Evolutionary conservation across 345 rosid genomes (phyloP).

Genomic region (Euclidium syriacum): DNA sequence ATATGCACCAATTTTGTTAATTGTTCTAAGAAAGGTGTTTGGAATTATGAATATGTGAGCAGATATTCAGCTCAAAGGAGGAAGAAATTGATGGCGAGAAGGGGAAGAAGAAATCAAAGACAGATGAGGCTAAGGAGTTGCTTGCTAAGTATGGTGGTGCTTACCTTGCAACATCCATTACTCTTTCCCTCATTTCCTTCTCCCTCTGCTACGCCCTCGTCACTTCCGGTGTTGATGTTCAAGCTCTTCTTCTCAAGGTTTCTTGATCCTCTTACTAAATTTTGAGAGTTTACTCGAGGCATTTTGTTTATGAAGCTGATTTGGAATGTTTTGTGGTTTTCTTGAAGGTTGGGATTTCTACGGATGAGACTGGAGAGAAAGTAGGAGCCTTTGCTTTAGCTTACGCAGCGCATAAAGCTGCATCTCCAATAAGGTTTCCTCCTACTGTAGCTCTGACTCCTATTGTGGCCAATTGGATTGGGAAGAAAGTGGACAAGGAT

Average conservation of each 20-base stretch:
- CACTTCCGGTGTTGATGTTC: constrained; percentile 71
- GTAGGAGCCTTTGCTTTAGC: constrained; percentile 89
- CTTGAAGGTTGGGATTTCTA: constrained; percentile 65
- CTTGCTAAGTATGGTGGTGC: constrained; percentile 91
- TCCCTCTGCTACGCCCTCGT: constrained; percentile 66
- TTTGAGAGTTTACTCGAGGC: no score
- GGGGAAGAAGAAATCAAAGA: constrained; percentile 52
- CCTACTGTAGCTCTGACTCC: constrained; percentile 91
- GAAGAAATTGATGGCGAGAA: constrained; percentile 47
- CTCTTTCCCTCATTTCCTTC: constrained; percentile 83
- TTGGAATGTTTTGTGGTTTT: background rate
- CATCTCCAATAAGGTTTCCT: constrained; percentile 91
- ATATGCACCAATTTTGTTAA: background rate
- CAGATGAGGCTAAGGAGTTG: constrained; percentile 78
- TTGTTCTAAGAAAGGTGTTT: background rate
- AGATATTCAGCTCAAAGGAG: constrained; percentile 77
- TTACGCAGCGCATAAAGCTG: constrained; percentile 92
- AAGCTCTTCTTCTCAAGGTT: constrained; percentile 68
- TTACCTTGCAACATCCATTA: constrained; percentile 83
- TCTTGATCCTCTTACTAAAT: background rate
- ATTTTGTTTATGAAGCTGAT: background rate
- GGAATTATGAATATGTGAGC: background rate
- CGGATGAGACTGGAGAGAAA: constrained; percentile 66
- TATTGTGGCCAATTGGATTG: constrained; percentile 83
- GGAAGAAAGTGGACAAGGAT: constrained; percentile 65